Percentiles rank a stretch among this genome's conserved stretches.
phyloP scores from a whole-genome alignment of 805 yeast genomes.

The Nakazawaea molendinolei region DNA sequence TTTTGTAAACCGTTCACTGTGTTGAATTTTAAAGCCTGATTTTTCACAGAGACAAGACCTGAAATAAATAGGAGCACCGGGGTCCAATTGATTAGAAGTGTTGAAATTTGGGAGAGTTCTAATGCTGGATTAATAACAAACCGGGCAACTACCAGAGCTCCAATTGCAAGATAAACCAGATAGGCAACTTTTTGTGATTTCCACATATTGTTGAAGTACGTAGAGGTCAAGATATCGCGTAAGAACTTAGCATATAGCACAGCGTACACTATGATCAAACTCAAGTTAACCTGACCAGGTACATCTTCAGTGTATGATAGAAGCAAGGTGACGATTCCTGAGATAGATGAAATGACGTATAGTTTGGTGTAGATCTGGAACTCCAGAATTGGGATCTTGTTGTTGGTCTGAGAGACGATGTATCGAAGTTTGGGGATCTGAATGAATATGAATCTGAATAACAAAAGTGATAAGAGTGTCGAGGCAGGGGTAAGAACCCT shows the following conservation, averaged over 20 bases:
- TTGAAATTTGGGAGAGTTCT: neutral
- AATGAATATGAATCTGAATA: conserved; percentile 5
- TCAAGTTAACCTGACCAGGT: neutral
- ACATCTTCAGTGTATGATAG: neutral
- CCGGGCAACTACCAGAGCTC: neutral
- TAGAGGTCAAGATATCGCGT: neutral
- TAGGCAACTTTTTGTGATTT: conserved; percentile 3
- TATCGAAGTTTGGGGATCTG: conserved; percentile 8
- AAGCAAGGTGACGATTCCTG: conserved; percentile 3
- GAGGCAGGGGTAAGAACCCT: conserved; percentile 5
- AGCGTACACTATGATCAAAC: neutral
- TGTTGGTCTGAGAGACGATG: conserved; percentile 4
- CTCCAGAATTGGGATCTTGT: conserved; percentile 8
- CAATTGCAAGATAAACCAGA: neutral
- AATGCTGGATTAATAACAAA: neutral
- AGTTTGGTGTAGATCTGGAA: conserved; percentile 10
- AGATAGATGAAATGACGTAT: conserved; percentile 7
- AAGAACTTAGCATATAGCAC: neutral
- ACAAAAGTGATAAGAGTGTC: neutral
- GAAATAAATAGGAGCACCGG: conserved; percentile 4
- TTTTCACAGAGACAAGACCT: conserved; percentile 7
- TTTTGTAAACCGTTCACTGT: conserved; percentile 6
- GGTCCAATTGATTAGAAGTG: conserved; percentile 5
- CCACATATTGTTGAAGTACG: conserved; percentile 7
- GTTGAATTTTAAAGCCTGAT: conserved; percentile 7